Percentiles rank a stretch among this genome's conserved stretches.
Conservation (phyloP, 2,329 filamentous ascomycete species). For the Fusarium sp. region DNA sequence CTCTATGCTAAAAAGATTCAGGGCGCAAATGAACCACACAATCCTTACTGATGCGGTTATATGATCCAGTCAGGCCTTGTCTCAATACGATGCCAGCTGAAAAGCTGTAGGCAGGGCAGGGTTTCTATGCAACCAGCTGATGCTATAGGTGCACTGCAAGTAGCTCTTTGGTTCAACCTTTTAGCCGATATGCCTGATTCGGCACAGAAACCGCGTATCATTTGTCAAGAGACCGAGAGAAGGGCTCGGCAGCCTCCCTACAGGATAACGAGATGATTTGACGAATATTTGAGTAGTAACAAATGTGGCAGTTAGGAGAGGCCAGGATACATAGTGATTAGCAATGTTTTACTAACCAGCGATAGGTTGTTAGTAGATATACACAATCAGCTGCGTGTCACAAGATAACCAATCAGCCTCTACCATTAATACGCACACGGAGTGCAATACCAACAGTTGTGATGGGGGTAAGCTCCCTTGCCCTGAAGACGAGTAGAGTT, state of each 20-base stretch:
- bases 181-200: conserved; percentile 8
- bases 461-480: not conserved
- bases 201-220: conserved; percentile 10
- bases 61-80: not conserved
- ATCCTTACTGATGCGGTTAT: not conserved
- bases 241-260: conserved; percentile 35
- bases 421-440: not conserved
- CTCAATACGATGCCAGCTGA: conserved; percentile 5
- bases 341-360: not conserved
- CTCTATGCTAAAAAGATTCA: not conserved
- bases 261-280: conserved; percentile 5
- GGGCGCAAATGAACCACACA: conserved; percentile 1
- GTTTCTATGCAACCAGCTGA: conserved; percentile 1
- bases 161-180: conserved; percentile 9
- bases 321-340: not conserved
- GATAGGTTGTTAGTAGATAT: not conserved
- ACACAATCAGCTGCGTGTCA: not conserved
- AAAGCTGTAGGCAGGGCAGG: conserved; percentile 4
- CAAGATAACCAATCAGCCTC: not conserved
- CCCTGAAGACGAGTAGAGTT: not conserved
- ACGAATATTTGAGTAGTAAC: not conserved
- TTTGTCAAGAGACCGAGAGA: conserved; percentile 23
- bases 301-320: not conserved
- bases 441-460: not conserved
- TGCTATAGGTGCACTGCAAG: not conserved